These are phyloP conservation scores for Paecilomyces dactylethromorphus DNA, from an alignment of 2,329 filamentous ascomycete species.

Conservation along the genomic window DNA sequence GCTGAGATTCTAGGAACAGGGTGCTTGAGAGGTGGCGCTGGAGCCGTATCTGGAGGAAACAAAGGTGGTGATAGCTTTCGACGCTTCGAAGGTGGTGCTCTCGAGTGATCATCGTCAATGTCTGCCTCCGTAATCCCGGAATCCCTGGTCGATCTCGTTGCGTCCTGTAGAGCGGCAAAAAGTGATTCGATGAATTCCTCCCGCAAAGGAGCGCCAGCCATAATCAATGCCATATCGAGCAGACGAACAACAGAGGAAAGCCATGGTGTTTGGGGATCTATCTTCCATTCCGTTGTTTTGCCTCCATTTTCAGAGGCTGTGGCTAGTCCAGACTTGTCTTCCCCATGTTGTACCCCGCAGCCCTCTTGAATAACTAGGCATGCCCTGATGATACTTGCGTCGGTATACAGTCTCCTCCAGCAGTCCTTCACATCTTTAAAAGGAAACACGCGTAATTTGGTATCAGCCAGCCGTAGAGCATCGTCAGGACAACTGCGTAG, in stretches of 20 bases:
- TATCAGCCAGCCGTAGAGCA: conserved; percentile 44
- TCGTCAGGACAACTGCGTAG: conserved; percentile 31
- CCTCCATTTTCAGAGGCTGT: conserved; percentile 5
- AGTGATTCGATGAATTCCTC: conserved; percentile 37
- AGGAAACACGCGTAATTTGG: conserved; percentile 49
- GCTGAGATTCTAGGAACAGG: conserved; percentile 35
- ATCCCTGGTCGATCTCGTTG: conserved; percentile 5
- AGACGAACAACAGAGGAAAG: conserved; percentile 55
- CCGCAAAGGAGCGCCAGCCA: conserved; percentile 60
- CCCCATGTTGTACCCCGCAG: conserved; percentile 4
- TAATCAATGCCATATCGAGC: conserved; percentile 71
- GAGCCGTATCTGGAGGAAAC: conserved; percentile 26
- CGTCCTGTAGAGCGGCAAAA: conserved; percentile 23
- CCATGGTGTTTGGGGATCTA: conserved; percentile 29
- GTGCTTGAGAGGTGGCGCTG: conserved; percentile 25
- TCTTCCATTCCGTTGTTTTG: conserved; percentile 9
- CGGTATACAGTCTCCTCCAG: conserved; percentile 54
- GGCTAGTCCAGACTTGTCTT: conserved; percentile 1
- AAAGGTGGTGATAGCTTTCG: conserved; percentile 23
- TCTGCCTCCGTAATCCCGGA: background rate
- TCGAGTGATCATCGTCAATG: conserved; percentile 2
- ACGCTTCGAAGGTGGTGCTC: conserved; percentile 19
- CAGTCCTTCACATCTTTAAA: conserved; percentile 50
- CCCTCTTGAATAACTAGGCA: conserved; percentile 23
- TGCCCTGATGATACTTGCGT: conserved; percentile 47